Conservation (phyloP, 352 stramenopile genomes). For the Pythium scleroteichum region DNA sequence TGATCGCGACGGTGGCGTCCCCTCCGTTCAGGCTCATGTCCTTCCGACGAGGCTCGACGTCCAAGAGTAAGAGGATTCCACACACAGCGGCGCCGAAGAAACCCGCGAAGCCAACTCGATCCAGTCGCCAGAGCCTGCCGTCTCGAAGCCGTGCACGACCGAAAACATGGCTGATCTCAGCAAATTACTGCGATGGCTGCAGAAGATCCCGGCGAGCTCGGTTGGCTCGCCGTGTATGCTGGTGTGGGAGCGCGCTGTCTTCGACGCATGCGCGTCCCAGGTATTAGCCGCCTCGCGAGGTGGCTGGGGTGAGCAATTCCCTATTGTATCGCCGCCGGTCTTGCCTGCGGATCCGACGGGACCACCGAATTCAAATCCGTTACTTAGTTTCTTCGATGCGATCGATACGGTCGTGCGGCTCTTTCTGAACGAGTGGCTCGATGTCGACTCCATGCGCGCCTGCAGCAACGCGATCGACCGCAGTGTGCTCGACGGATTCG, state of each 20-base stretch:
- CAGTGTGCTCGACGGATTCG: not conserved
- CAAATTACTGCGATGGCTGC: slow-evolving; percentile 1
- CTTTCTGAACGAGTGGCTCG: not conserved
- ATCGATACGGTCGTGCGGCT: slow-evolving; percentile 6
- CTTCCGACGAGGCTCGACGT: slow-evolving; percentile 5
- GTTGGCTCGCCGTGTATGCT: not conserved
- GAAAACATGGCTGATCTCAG: not conserved
- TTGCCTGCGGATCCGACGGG: not conserved
- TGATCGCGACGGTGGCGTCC: not conserved
- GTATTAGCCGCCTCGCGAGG: not conserved
- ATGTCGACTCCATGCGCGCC: not conserved
- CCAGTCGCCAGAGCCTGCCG: not conserved
- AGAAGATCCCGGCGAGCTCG: not conserved
- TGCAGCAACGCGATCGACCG: not conserved
- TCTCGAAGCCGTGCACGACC: not conserved
- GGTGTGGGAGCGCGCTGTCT: slow-evolving; percentile 2
- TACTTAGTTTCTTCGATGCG: not conserved
- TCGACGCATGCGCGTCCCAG: not conserved
- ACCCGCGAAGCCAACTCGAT: not conserved
- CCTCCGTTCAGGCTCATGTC: slow-evolving; percentile 14
- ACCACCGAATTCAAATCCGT: not conserved
- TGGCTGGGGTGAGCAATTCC: not conserved
- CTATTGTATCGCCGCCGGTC: not conserved
- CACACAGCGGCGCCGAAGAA: not conserved
- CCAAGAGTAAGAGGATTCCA: not conserved